These are phyloP conservation scores for Rhynchosporium agropyri DNA, from an alignment of 2,329 filamentous ascomycete genomes.

Conservation along the genomic window DNA sequence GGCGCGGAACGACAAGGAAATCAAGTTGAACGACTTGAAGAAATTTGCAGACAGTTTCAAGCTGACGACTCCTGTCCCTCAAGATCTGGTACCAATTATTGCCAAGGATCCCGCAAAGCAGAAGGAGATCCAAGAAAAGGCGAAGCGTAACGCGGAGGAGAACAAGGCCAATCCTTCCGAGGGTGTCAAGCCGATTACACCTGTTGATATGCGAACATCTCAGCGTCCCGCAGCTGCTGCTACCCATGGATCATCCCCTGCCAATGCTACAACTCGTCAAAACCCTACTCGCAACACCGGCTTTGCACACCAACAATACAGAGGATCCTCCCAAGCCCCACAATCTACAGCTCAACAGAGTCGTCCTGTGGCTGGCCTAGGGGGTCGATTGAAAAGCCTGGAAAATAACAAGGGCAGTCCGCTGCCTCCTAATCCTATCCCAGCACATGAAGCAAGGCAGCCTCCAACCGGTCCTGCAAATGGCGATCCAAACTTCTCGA, in stretches of 20 bases:
- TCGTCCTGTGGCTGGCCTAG: conserved; percentile 33
- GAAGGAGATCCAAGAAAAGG: conserved; percentile 87
- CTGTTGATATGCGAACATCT: conserved; percentile 47
- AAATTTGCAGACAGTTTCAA: conserved; percentile 96
- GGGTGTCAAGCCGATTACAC: conserved; percentile 47
- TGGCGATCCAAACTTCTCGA: conserved; percentile 55
- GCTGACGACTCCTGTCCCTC: conserved; percentile 86
- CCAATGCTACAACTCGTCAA: conserved; percentile 37
- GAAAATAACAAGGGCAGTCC: conserved; percentile 38
- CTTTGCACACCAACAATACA: conserved; percentile 48
- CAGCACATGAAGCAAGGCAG: conserved; percentile 61
- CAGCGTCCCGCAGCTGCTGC: conserved; percentile 50
- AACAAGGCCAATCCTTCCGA: conserved; percentile 50
- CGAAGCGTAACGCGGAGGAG: conserved; percentile 73
- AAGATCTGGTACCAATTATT: conserved; percentile 89
- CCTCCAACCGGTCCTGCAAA: conserved; percentile 75
- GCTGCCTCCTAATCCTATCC: conserved; percentile 31
- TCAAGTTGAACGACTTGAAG: conserved; percentile 91
- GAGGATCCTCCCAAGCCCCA: conserved; percentile 35
- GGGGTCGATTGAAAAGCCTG: conserved; percentile 36
- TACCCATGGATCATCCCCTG: conserved; percentile 47
- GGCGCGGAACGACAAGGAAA: conserved; percentile 76
- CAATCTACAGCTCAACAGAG: conserved; percentile 32
- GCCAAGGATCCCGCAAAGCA: conserved; percentile 97
- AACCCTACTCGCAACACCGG: conserved; percentile 42